Percentiles rank a stretch among this genome's conserved stretches.
Evolutionary conservation across 2,329 filamentous ascomycete genomes (phyloP).

Genomic region (Laburnicola sp.): DNA sequence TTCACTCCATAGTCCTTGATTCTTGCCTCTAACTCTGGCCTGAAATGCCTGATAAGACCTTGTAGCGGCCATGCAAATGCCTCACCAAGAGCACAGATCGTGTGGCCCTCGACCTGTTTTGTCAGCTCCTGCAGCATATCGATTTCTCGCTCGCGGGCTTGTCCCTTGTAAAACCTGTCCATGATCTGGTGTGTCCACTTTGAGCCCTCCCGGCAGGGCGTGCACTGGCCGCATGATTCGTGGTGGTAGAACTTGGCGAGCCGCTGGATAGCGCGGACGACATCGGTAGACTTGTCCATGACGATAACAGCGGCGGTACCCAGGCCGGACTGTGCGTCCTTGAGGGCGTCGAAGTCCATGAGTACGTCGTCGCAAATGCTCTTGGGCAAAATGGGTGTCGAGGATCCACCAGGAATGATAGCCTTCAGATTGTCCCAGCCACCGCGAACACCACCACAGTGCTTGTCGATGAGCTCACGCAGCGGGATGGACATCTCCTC

Average conservation of each 20-base stretch:
- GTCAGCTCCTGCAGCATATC: conserved; percentile 99
- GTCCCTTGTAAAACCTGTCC: conserved; percentile 90
- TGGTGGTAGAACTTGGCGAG: conserved; percentile 98
- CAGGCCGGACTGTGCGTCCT: conserved; percentile 96
- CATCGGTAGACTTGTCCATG: conserved; percentile 97
- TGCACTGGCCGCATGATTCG: conserved; percentile 98
- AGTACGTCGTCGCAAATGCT: conserved; percentile 87
- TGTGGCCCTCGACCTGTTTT: conserved; percentile 99
- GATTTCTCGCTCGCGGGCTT: conserved; percentile 87
- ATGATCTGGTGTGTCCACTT: conserved; percentile 99
- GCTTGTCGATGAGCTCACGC: conserved; percentile 93
- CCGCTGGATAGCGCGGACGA: conserved; percentile 89
- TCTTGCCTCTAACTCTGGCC: conserved; percentile 89
- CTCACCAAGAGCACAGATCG: conserved; percentile 96
- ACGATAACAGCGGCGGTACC: conserved; percentile 98
- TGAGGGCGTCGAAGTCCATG: conserved; percentile 98
- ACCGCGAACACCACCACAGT: conserved; percentile 94
- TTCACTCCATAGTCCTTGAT: conserved; percentile 79
- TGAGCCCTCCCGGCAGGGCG: conserved; percentile 97
- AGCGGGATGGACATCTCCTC: conserved; percentile 99
- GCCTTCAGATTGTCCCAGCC: conserved; percentile 98
- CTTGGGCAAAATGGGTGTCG: conserved; percentile 93
- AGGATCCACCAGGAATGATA: conserved; percentile 93
- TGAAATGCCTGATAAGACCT: conserved; percentile 96
- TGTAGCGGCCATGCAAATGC: conserved; percentile 99